Base-by-base conservation (phyloP, 345 rosid species). In the Chamaenerion angustifolium region DNA sequence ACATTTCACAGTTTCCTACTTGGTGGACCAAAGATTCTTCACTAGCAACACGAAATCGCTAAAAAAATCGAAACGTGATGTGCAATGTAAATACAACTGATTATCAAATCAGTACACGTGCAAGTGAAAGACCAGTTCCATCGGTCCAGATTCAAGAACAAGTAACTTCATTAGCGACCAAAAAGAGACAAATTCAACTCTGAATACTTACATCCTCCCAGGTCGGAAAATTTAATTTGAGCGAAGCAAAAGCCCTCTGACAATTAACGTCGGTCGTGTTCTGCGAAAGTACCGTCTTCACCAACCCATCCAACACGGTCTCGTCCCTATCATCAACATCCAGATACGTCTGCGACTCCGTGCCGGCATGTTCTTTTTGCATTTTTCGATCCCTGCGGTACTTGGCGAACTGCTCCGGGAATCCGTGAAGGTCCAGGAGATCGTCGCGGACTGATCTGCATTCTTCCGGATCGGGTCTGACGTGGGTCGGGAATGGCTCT, bases 181-280 rank as follows among this genome's bases (percentile, higher is more conserved):
- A 1, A 14, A 17, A 5, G 3, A 11, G 16, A 14, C 35, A 16
- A 25, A 4, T 12, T 6, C 1, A 42, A 43, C 3, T 0, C 54
- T 42, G 51, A 10, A 44, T 12, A 12, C 52, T 44, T 4, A 83
- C 95, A 41, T 77, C 60, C 64, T 81, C 80, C 98, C 98, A 85
- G 10, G 70, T 48, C 14, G 88, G 81, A 50, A 81, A 83, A 6
- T 70, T 56, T 41, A 81, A 67, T 59, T 83, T 83, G 16, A 90
- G 82, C 63, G 84, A 81, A 45, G 78, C 65, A 50, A 90, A 90
- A 57, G 95, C 98, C 65, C 71, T 77, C 53, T 42, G 72, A 25
- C 88, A 85, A 71, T 85, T 85, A 51, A 49, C 62, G 66, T 85
- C 92, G 23, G 80, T 78, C 3, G 90, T 89, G 62, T 89, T 89